Percentiles rank a stretch among this genome's conserved stretches.
Conservation (phyloP, 2,329 filamentous ascomycete species). For the Bipolaris bicolor region DNA sequence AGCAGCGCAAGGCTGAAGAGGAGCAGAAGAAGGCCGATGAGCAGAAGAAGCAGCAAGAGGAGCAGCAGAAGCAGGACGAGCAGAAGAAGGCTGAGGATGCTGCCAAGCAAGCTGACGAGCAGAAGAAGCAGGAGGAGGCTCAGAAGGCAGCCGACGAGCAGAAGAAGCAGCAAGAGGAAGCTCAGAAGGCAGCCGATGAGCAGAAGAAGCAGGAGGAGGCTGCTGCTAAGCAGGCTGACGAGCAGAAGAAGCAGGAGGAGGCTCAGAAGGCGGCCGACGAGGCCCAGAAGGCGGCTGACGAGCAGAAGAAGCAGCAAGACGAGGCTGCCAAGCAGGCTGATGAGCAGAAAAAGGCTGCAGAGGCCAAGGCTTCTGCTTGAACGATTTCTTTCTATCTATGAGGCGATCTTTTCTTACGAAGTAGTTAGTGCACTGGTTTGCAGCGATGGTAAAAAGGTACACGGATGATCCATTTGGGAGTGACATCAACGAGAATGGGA, state of each 20-base stretch:
- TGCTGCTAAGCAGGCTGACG: not conserved
- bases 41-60: not conserved
- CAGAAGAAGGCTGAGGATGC: slow-evolving; percentile 1
- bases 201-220: slow-evolving; percentile 9
- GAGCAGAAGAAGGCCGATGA: not conserved
- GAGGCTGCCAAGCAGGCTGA: slow-evolving; percentile 1
- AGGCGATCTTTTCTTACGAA: not conserved
- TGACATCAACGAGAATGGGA: too few relatives aligned
- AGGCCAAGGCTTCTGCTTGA: not conserved
- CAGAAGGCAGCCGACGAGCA: slow-evolving; percentile 1
- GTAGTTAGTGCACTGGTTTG: not conserved
- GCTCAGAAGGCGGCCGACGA: not conserved
- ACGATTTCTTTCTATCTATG: too few relatives aligned
- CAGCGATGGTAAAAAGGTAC: too few relatives aligned
- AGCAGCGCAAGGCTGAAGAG: slow-evolving; percentile 13
- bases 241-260: slow-evolving; percentile 1
- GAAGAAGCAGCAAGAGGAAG: slow-evolving; percentile 1
- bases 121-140: slow-evolving; percentile 3
- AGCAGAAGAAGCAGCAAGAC: not conserved
- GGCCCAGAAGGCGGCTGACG: not conserved
- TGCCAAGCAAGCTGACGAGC: not conserved
- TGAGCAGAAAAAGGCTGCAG: not conserved
- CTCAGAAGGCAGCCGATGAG: slow-evolving; percentile 8
- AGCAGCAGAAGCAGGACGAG: slow-evolving; percentile 1
- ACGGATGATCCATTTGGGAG: too few relatives aligned